Evolutionary conservation across 1,139 yeast genomes (phyloP), one percentile per base, ranked within the genome.

Genomic region (Hyphopichia pseudoburtonii): DNA sequence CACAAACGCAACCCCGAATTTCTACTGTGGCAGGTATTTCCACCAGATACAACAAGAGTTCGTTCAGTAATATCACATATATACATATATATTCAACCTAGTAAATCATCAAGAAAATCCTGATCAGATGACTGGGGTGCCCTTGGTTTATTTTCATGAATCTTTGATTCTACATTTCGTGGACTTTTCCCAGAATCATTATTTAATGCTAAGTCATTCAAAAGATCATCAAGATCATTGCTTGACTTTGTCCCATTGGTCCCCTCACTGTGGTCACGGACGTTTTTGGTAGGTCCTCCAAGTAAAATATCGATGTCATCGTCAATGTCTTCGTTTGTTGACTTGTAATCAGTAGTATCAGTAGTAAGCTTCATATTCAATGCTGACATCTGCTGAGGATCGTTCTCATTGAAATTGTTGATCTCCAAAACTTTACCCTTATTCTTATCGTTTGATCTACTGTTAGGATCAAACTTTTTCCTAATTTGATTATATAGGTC

Each of bases 341-440:
- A 29, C 21, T 34, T 32, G 32, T 28, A n/a, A n/a, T n/a, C n/a
- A n/a, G 19, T 30, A 4, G 29, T 29, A 4, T 33, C 29, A 1
- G 39, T 33, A 14, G 41, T 39, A 14, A 68, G 40, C 30, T 52
- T 56, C 16, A 47, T 43, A 41, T 68, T 65, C 40, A 69, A 52
- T 17, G 46, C 47, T 2, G 52, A 51, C 34, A 64, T 40, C 37
- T 60, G 70, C 4, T 27, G 36, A 7, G 43, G 44, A 35, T 64
- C 68, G 11, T 47, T 39, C 11, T 40, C 43, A 35, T 59, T 55
- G 25, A 57, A 51, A 42, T 66, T 71, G 43, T 70, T 63, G 40
- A 71, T 56, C 28, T 70, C 75, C n/a, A 70, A 38, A 1, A 69
- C 64, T 37, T 57, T 62, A 15, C 39, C 17, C 14, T 42, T 49